phyloP scores from a whole-genome alignment of 352 stramenopile genomes.

The Globisporangium camurandrum region DNA sequence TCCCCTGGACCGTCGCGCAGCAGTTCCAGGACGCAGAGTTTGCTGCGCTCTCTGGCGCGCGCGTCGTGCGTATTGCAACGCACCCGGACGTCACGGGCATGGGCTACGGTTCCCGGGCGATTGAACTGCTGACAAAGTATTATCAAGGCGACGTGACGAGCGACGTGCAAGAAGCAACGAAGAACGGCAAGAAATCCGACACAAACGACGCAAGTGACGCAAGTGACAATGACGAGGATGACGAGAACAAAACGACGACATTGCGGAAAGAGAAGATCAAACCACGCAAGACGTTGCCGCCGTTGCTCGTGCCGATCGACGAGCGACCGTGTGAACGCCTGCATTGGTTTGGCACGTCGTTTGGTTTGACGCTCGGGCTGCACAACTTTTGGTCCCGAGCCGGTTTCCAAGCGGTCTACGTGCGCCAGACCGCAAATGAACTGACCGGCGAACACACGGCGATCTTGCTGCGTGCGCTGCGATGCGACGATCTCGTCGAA shows the following conservation, averaged over 20 bases:
- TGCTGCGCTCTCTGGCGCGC: slow-evolving; percentile 92
- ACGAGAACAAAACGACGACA: slow-evolving; percentile 40
- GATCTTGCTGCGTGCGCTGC: slow-evolving; percentile 85
- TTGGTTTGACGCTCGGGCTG: slow-evolving; percentile 94
- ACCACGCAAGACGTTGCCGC: slow-evolving; percentile 94
- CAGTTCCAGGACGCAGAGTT: slow-evolving; percentile 99
- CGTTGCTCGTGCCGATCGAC: slow-evolving; percentile 93
- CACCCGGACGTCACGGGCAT: slow-evolving; percentile 95
- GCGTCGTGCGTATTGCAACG: slow-evolving; percentile 97
- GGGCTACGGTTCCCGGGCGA: slow-evolving; percentile 95
- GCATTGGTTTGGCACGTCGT: slow-evolving; percentile 98
- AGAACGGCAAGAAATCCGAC: slow-evolving; percentile 23
- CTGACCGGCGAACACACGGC: slow-evolving; percentile 98
- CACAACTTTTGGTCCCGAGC: slow-evolving; percentile 96
- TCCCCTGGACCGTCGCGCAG: slow-evolving; percentile 98
- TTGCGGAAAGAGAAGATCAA: slow-evolving; percentile 88
- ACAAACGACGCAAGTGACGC: slow-evolving; percentile 30
- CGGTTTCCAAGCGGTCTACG: slow-evolving; percentile 95
- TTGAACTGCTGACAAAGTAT: slow-evolving; percentile 96
- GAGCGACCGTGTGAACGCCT: slow-evolving; percentile 92
- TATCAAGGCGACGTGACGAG: slow-evolving; percentile 96
- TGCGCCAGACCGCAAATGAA: slow-evolving; percentile 98
- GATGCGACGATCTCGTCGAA: slow-evolving; percentile 70
- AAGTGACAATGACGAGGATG: slow-evolving; percentile 29
- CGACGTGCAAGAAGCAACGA: slow-evolving; percentile 29